A percentile compares a stretch with the other conserved stretches of the same genome.
Evolutionary conservation across 768 basidiomycete genomes (phyloP).

Genomic region (Tulasnella sp.): DNA sequence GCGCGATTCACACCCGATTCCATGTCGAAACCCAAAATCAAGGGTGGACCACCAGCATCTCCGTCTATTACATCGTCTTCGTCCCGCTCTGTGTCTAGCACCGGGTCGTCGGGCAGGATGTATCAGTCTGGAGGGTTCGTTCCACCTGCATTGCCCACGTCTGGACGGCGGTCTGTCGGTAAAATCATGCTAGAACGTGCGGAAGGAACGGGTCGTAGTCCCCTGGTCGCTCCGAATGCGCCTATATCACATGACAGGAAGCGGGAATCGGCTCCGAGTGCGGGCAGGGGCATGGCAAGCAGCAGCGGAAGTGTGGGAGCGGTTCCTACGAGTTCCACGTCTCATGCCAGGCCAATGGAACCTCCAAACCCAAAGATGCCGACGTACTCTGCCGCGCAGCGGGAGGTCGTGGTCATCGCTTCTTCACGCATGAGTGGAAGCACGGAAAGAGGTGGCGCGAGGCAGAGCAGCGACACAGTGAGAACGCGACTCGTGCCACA

Average conservation of each 20-base stretch:
- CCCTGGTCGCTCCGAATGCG: too few relatives aligned
- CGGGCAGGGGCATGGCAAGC: too few relatives aligned
- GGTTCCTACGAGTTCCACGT: neutral
- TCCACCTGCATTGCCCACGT: neutral
- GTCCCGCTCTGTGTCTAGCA: neutral
- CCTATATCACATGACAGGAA: too few relatives aligned
- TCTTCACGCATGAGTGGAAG: neutral
- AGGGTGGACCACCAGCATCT: neutral
- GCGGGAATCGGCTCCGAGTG: too few relatives aligned
- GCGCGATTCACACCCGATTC: too few relatives aligned
- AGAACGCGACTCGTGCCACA: too few relatives aligned
- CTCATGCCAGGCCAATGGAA: too few relatives aligned
- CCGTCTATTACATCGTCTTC: conserved; percentile 3
- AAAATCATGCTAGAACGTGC: neutral
- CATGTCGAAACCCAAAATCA: too few relatives aligned
- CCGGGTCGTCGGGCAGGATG: conserved; percentile 1
- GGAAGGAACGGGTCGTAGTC: neutral
- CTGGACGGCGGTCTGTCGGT: too few relatives aligned
- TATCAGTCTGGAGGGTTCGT: neutral
- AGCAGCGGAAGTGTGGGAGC: too few relatives aligned
- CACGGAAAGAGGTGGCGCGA: too few relatives aligned
- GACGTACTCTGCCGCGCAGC: conserved; percentile 7
- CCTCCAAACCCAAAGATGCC: neutral
- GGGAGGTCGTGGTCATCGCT: conserved; percentile 7
- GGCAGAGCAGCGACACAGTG: neutral